These are phyloP conservation scores for Chamaecrista fasciculata DNA, from an alignment of 306 rosid species.

Conservation along the genomic window DNA sequence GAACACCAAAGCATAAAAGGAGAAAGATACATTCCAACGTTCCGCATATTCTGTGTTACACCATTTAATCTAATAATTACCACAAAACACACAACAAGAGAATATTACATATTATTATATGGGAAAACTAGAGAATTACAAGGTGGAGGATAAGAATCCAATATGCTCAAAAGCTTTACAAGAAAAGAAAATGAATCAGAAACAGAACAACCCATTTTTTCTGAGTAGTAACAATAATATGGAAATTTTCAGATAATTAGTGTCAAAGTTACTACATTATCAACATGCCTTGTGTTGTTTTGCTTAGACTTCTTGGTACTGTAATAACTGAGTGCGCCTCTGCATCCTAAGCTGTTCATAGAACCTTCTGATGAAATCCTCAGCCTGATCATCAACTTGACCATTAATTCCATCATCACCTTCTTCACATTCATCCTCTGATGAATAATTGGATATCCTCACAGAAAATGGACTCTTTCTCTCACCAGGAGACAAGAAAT, in stretches of 20 bases:
- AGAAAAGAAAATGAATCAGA: neutral
- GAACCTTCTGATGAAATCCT: constrained; percentile 54
- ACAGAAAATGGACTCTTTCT: constrained; percentile 41
- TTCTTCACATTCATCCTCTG: constrained; percentile 40
- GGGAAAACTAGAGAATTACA: constrained; percentile 9
- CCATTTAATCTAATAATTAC: neutral
- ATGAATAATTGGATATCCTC: constrained; percentile 44
- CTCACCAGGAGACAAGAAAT: constrained; percentile 31
- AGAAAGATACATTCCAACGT: constrained; percentile 17
- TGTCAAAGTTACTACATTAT: no score
- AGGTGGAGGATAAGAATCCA: neutral
- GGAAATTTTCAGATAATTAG: neutral
- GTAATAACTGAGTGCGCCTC: constrained; percentile 40
- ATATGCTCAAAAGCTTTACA: neutral
- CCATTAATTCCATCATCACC: constrained; percentile 32
- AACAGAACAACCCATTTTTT: neutral
- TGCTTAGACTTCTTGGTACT: constrained; percentile 29
- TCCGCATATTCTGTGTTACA: constrained; percentile 7
- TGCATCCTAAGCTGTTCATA: constrained; percentile 51
- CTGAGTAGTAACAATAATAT: neutral
- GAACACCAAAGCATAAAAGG: constrained; percentile 9
- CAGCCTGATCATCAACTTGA: constrained; percentile 50
- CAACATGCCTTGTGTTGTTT: no score
- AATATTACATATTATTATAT: neutral
- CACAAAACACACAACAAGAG: neutral